A percentile compares a stretch with the other conserved stretches of the same genome.
Evolutionary conservation across 2,329 filamentous ascomycete genomes (phyloP).

Genomic region (Tolypocladium ovalisporum): DNA sequence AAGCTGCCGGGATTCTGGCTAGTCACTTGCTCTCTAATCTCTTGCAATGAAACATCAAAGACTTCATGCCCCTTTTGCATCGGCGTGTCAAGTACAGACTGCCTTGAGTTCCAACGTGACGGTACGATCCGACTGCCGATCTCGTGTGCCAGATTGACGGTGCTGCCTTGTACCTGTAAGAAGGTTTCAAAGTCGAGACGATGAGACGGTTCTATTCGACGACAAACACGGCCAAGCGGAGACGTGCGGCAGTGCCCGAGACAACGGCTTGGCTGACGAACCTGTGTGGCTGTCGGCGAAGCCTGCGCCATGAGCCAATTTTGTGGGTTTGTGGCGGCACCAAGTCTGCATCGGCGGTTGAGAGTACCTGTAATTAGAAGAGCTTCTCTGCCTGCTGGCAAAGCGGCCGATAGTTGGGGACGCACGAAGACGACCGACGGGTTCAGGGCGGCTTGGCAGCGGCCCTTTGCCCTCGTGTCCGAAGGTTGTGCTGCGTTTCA

Average conservation of each 20-base stretch:
- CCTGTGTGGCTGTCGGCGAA: not conserved
- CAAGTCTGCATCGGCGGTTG: not conserved
- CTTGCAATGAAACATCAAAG: not conserved
- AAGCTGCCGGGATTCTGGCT: not conserved
- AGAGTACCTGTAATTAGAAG: too few species aligned
- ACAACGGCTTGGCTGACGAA: not conserved
- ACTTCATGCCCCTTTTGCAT: not conserved
- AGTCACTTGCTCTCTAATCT: not conserved
- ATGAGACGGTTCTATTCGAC: not conserved
- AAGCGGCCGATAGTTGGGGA: too few species aligned
- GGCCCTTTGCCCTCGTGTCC: too few species aligned
- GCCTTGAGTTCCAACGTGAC: not conserved
- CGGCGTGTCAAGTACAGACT: not conserved
- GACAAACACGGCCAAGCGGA: not conserved
- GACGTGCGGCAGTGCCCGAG: not conserved
- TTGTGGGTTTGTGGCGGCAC: not conserved
- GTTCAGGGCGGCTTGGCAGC: too few species aligned
- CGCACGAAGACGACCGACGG: too few species aligned
- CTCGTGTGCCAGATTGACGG: not conserved
- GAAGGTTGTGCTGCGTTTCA: too few species aligned
- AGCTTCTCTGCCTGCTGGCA: too few species aligned
- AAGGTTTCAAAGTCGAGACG: not conserved
- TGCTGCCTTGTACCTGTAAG: not conserved
- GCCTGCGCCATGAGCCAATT: not conserved
- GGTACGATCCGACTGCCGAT: not conserved